These are phyloP conservation scores for Aspergillus eucalypticola DNA, from an alignment of 2,329 filamentous ascomycete genomes.

Conservation along the genomic window DNA sequence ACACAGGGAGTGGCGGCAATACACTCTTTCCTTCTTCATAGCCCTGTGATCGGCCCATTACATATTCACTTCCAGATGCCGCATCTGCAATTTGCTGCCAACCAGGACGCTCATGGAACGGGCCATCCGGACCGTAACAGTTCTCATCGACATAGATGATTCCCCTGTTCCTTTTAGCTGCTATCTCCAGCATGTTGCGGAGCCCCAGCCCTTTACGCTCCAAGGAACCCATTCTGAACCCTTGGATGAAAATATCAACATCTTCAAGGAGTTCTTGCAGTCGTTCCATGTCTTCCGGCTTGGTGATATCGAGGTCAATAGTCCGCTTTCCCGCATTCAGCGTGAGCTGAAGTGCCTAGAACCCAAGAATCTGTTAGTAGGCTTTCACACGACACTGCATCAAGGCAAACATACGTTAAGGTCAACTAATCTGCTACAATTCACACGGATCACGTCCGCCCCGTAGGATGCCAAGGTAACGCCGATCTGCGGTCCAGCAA, in stretches of 20 bases:
- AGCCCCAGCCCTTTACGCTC: slow-evolving; percentile 24
- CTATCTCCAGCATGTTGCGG: slow-evolving; percentile 43
- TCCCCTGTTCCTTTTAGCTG: slow-evolving; percentile 41
- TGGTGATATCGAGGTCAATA: slow-evolving; percentile 48
- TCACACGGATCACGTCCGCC: slow-evolving; percentile 51
- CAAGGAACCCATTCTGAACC: slow-evolving; percentile 51
- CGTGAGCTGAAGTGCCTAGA: slow-evolving; percentile 6
- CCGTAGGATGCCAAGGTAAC: slow-evolving; percentile 47
- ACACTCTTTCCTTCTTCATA: slow-evolving; percentile 11
- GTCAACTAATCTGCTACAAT: slow-evolving; percentile 43
- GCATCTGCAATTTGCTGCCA: slow-evolving; percentile 55
- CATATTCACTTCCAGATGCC: slow-evolving; percentile 37
- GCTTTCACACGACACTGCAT: too few species aligned
- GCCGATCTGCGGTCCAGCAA: slow-evolving; percentile 47
- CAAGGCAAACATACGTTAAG: slow-evolving; percentile 23
- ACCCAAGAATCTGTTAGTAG: neutral
- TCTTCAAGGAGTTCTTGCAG: slow-evolving; percentile 48
- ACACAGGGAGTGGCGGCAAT: slow-evolving; percentile 14
- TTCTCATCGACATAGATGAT: slow-evolving; percentile 52
- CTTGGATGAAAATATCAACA: slow-evolving; percentile 56
- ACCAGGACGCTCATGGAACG: slow-evolving; percentile 47
- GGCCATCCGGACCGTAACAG: slow-evolving; percentile 51
- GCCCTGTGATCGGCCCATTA: slow-evolving; percentile 36
- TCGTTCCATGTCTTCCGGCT: slow-evolving; percentile 38
- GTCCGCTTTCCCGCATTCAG: slow-evolving; percentile 16